Evolutionary conservation across 2,329 filamentous ascomycete genomes (phyloP), one percentile per base, ranked within the genome.

Genomic region (Talaromyces sp.): DNA sequence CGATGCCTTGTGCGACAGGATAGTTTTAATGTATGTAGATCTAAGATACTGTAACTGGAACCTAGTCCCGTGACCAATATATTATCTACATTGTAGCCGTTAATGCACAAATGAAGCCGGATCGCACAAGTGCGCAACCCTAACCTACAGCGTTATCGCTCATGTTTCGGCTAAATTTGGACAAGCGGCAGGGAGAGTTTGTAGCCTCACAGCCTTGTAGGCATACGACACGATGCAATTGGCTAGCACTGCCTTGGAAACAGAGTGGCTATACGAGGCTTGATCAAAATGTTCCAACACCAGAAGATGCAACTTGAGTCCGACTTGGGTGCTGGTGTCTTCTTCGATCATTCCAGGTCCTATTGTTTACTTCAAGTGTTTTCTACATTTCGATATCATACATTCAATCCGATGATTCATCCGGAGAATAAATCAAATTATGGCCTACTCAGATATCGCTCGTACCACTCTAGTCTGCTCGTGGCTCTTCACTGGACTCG

Each of bases 401-500:
- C 1, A 31, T 31, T 5, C 1, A 6, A 31, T 7, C 3, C 7
- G 27, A 31, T 8, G 1, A 31, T 6, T 31, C 27, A 31, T 31
- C 27, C 47, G n/a, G 7, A 31, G 4, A 31, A 31, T 31, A 27
- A 31, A 16, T 14, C 5, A 19, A 57, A 41, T 24, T n/a, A 57
- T 57, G 54, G 13, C 35, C 13, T 24, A n/a, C 2, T n/a, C 35
- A 52, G n/a, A 22, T 7, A 49, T 62, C 37, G 60, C 43, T 41
- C 13, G 22, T 19, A 31, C 47, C 13, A 62, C 60, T 52, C 14
- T 62, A 16, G 27, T 62, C 13, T 62, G 60, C 47, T 52, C 60
- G 10, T 62, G 60, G 60, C 47, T 62, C 10, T 62, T 62, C 45
- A 39, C 19, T 7, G 47, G 19, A 27, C 60, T 62, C 3, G 35